Percentiles rank a stretch among this genome's conserved stretches.
These are phyloP conservation scores for Candida suzukii DNA, from an alignment of 805 yeast species.

Conservation along the genomic window DNA sequence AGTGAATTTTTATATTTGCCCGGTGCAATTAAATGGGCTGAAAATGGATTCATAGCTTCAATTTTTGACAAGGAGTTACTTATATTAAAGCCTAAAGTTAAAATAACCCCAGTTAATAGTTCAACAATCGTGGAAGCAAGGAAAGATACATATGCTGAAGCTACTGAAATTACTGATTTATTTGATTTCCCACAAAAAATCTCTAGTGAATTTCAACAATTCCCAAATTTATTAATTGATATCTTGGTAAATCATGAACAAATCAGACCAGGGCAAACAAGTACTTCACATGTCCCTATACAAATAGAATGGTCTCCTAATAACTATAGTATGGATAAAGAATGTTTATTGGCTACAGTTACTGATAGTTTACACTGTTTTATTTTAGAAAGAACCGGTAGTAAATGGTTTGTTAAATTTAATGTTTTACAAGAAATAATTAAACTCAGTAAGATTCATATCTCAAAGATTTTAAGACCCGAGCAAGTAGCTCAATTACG, in stretches of 20 bases:
- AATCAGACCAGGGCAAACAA: constrained; percentile 12
- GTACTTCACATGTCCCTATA: constrained; percentile 7
- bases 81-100: constrained; percentile 8
- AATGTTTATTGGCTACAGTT: constrained; percentile 10
- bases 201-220: constrained; percentile 8
- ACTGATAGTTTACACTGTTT: constrained; percentile 13
- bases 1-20: constrained; percentile 3
- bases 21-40: constrained; percentile 10
- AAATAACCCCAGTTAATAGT: background rate
- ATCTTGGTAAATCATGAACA: constrained; percentile 9
- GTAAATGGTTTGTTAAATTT: constrained; percentile 10
- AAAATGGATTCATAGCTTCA: constrained; percentile 11
- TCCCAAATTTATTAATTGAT: constrained; percentile 9
- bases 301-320: constrained; percentile 15
- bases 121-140: background rate
- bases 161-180: constrained; percentile 5
- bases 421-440: constrained; percentile 9
- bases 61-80: constrained; percentile 9
- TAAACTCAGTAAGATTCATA: constrained; percentile 6
- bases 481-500: constrained; percentile 11
- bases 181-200: constrained; percentile 6
- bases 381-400: constrained; percentile 9
- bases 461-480: constrained; percentile 6
- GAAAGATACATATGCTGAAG: background rate
- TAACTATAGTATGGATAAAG: constrained; percentile 8